Base-by-base conservation (phyloP, 2,329 filamentous ascomycete genomes). In the Sclerotinia trifoliorum region DNA sequence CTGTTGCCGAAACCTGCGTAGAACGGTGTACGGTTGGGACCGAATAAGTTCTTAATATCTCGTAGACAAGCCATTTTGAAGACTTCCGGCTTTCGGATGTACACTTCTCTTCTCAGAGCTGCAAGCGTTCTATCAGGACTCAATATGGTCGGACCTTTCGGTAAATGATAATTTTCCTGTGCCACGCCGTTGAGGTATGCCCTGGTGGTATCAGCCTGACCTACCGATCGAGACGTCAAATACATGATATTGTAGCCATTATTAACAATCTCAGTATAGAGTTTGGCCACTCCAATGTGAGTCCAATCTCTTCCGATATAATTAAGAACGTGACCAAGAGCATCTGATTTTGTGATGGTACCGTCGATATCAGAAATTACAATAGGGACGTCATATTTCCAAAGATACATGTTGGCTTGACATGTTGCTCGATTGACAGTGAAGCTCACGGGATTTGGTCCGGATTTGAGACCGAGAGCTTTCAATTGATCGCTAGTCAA, bases 241-340 rank as follows among this genome's bases (percentile, higher is more conserved):
- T 99, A 99, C 86, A 99, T 93, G 77, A 99, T 96, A 79, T 99
- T 98, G 83, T 98, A 99, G 8, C 95, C 95, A 76, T 99, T 99
- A 74, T 90, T 89, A 0, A 89, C 88, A 73, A 99, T 99, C 74
- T 99, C 96, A 61, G 91, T 95, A 80, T 98, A 99, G 11, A 99
- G 85, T 81, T 99, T 99, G 29, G 95, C 96, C 32, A 99, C 94
- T 49, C 95, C 95, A 21, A 93, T 86, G 78, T 99, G 95, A 3
- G 95, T 99, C 95, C 95, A 99, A 79, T 99, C 95, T 60, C 95
- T 90, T 54, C 95, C 95, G 72, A 99, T 94, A 88, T 95, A 95
- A 81, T 94, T 98, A 66, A 98, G 81, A 55, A 99, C 92, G 76
- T 99, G 95, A 19, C 95, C 95, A 19, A 97, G 83, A 21, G 93